Conservation (phyloP, 352 stramenopile species). For the Pythium periplocum region DNA sequence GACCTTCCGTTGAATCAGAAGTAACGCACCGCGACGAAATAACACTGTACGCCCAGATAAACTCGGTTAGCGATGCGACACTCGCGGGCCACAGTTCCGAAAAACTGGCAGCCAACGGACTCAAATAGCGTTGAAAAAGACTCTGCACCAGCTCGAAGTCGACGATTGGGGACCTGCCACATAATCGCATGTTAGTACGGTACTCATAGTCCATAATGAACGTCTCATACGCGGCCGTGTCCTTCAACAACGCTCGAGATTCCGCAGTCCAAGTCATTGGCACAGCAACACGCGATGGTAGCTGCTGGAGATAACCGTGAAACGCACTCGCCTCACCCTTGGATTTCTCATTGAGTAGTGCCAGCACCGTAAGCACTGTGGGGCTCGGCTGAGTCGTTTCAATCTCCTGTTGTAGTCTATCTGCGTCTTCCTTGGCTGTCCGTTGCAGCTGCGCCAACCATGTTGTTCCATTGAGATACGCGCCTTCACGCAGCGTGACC, state of each 20-base stretch:
- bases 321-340: constrained; percentile 33
- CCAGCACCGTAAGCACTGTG: constrained; percentile 39
- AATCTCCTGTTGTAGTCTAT: constrained; percentile 23
- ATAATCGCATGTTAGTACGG: neutral
- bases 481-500: constrained; percentile 29
- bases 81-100: constrained; percentile 29
- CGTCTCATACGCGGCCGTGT: constrained; percentile 37
- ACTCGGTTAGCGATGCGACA: constrained; percentile 32
- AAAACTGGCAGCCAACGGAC: constrained; percentile 30
- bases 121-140: constrained; percentile 33
- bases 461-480: constrained; percentile 39
- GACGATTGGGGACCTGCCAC: constrained; percentile 34
- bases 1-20: neutral
- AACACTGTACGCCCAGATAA: constrained; percentile 62
- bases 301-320: constrained; percentile 53
- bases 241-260: constrained; percentile 28
- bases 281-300: constrained; percentile 39
- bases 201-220: neutral
- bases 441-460: constrained; percentile 15
- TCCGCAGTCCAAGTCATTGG: constrained; percentile 38
- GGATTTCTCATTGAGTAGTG: constrained; percentile 38
- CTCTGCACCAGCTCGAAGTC: constrained; percentile 51
- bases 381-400: constrained; percentile 30
- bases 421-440: neutral
- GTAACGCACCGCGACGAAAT: constrained; percentile 52